phyloP scores from a whole-genome alignment of 2,329 filamentous ascomycete genomes.

The Stachybotrys echinatus region DNA sequence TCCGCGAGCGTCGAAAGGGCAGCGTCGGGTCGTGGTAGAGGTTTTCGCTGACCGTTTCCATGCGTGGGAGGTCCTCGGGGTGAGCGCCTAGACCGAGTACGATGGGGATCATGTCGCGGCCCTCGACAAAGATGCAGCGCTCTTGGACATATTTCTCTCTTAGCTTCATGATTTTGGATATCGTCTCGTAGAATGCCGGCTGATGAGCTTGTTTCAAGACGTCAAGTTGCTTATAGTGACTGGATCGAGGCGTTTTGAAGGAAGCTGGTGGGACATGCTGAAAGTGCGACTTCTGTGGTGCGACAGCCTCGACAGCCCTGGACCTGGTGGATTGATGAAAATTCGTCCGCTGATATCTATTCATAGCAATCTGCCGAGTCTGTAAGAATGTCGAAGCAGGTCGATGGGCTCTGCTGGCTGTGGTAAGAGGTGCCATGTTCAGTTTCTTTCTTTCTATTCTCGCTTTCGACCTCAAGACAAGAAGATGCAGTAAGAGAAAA shows the following conservation, averaged over 20 bases:
- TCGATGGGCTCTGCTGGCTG: not conserved
- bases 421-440: not conserved
- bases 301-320: constrained; percentile 12
- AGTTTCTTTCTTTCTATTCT: not conserved
- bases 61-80: constrained; percentile 15
- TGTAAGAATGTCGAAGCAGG: not conserved
- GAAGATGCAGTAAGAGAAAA: constrained; percentile 7
- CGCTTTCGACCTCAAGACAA: not conserved
- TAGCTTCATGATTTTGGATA: constrained; percentile 17
- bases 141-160: constrained; percentile 15
- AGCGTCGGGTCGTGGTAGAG: constrained; percentile 20
- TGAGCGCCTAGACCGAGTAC: constrained; percentile 16
- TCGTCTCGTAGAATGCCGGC: constrained; percentile 17
- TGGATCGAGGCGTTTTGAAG: not conserved
- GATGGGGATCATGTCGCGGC: constrained; percentile 16
- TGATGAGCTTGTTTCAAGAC: constrained; percentile 13
- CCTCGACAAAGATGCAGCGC: constrained; percentile 17
- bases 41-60: constrained; percentile 14
- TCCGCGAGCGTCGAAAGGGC: constrained; percentile 16
- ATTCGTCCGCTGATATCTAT: not conserved
- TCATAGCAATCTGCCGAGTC: not conserved
- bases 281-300: constrained; percentile 1
- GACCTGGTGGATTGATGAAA: constrained; percentile 14
- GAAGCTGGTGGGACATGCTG: constrained; percentile 3
- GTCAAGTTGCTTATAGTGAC: constrained; percentile 12